Evolutionary conservation across 2,329 filamentous ascomycete genomes (phyloP).

Genomic region (Fusarium sp.): DNA sequence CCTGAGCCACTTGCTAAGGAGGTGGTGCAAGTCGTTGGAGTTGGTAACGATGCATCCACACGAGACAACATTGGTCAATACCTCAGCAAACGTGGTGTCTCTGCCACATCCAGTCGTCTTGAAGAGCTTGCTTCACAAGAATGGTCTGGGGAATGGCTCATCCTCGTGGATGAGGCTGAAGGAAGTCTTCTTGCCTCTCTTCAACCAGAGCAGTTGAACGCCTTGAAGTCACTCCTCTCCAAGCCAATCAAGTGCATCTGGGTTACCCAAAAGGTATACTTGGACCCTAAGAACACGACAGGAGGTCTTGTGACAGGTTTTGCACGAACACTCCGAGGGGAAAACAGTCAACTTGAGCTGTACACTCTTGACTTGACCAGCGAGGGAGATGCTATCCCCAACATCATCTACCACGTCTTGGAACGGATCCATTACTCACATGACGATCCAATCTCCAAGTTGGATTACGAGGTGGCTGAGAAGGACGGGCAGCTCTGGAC

Average conservation of each 20-base stretch:
- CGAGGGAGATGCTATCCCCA: slow-evolving; percentile 18
- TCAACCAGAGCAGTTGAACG: slow-evolving; percentile 17
- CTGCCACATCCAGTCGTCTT: slow-evolving; percentile 20
- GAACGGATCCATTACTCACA: slow-evolving; percentile 38
- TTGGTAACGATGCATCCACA: slow-evolving; percentile 1
- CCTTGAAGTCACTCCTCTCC: slow-evolving; percentile 31
- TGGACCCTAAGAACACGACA: slow-evolving; percentile 36
- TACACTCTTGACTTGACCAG: slow-evolving; percentile 39
- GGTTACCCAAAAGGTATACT: slow-evolving; percentile 39
- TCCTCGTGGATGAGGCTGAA: slow-evolving; percentile 34
- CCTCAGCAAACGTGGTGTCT: slow-evolving; percentile 19
- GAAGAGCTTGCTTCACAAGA: slow-evolving; percentile 27
- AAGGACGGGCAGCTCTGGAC: slow-evolving; percentile 42
- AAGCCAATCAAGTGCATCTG: slow-evolving; percentile 40
- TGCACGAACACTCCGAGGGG: slow-evolving; percentile 35
- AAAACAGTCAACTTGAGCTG: slow-evolving; percentile 38
- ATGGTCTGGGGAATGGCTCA: slow-evolving; percentile 37
- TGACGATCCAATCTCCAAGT: slow-evolving; percentile 35
- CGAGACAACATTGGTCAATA: slow-evolving; percentile 9
- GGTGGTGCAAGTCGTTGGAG: slow-evolving; percentile 28
- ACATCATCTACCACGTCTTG: slow-evolving; percentile 33
- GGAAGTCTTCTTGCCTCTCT: slow-evolving; percentile 39
- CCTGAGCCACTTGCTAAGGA: slow-evolving; percentile 21
- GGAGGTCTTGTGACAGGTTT: slow-evolving; percentile 41
- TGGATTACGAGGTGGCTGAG: slow-evolving; percentile 42